Base-by-base conservation (phyloP, 2,329 filamentous ascomycete genomes). In the Ophiostoma novo-ulmi region DNA sequence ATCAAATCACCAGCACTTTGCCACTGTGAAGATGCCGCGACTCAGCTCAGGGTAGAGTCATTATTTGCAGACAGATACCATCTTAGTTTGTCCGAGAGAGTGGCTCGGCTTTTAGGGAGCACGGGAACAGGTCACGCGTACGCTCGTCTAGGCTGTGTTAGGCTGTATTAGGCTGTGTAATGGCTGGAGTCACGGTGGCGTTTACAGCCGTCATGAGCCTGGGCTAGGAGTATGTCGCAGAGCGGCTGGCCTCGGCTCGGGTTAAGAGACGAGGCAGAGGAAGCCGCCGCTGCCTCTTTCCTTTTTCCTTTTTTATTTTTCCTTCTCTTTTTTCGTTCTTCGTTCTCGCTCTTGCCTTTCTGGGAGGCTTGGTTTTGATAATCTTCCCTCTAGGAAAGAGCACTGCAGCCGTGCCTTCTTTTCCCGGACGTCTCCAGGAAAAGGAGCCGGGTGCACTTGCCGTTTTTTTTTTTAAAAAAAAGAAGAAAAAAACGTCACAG, bases 221-320 rank as follows among this genome's bases (percentile, higher is more conserved):
- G 8, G 4, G 52, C n/a, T 58, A 58, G 52, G 52, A 58, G 52
- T 22, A 13, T n/a, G 52, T 22, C 52, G 52, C 10, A 26, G 52
- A 8, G 52, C 52, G 52, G 52, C 52, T 58, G n/a, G 52, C 52
- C 52, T 58, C 52, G 52, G 52, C 52, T 58, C 52, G 52, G 52
- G 44, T 48, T 14, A 26, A 58, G n/a, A 48, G n/a, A 13, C 10
- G 11, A 58, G 52, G 52, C 52, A 55, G 52, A 55, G 52, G 52
- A 55, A 55, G 52, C 7, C 52, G 52, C 52, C 52, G 8, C 52
- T 26, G 20, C 52, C 11, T 39, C 6, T 48, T 48, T 44, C 5
- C 13, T 17, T 44, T 13, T 5, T 58, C n/a, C 11, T 58, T 58
- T 39, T 69, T 41, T 31, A 20, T 55, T 7, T 7, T 22, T 55